A percentile compares a stretch with the other conserved stretches of the same genome.
These are phyloP conservation scores for Yarrowia osloensis DNA, from an alignment of 805 yeast species.

Conservation along the genomic window DNA sequence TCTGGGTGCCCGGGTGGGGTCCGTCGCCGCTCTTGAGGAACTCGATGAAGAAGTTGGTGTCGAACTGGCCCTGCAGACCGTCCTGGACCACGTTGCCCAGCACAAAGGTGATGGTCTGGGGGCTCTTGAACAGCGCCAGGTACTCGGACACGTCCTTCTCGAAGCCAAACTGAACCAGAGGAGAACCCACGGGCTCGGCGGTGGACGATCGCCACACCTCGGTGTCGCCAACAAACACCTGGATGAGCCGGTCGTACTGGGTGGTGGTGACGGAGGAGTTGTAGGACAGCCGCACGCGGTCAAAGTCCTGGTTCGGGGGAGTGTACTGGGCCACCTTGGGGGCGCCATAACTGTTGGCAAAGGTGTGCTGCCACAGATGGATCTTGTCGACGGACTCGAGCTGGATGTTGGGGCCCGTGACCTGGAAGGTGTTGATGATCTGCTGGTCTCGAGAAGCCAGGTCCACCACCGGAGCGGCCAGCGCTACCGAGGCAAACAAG, in stretches of 20 bases:
- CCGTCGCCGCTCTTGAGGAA: constrained; percentile 47
- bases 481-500: constrained; percentile 15
- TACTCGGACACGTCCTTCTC: constrained; percentile 68
- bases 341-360: constrained; percentile 43
- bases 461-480: constrained; percentile 20
- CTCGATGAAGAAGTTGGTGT: constrained; percentile 52
- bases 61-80: constrained; percentile 60
- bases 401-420: constrained; percentile 5
- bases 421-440: constrained; percentile 25
- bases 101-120: constrained; percentile 53
- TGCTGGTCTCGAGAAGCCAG: constrained; percentile 19
- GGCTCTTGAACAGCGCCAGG: constrained; percentile 50
- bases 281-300: constrained; percentile 44
- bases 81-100: constrained; percentile 60
- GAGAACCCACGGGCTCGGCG: constrained; percentile 61
- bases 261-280: constrained; percentile 41
- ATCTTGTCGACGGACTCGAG: background rate
- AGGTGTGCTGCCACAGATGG: constrained; percentile 32
- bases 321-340: constrained; percentile 41
- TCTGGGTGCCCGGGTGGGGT: constrained; percentile 38
- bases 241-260: constrained; percentile 47
- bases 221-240: constrained; percentile 48
- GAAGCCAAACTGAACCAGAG: constrained; percentile 46
- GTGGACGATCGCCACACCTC: constrained; percentile 87
- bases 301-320: constrained; percentile 42